These are phyloP conservation scores for Hypoxylon sp. DNA, from an alignment of 2,329 filamentous ascomycete species.

Conservation along the genomic window DNA sequence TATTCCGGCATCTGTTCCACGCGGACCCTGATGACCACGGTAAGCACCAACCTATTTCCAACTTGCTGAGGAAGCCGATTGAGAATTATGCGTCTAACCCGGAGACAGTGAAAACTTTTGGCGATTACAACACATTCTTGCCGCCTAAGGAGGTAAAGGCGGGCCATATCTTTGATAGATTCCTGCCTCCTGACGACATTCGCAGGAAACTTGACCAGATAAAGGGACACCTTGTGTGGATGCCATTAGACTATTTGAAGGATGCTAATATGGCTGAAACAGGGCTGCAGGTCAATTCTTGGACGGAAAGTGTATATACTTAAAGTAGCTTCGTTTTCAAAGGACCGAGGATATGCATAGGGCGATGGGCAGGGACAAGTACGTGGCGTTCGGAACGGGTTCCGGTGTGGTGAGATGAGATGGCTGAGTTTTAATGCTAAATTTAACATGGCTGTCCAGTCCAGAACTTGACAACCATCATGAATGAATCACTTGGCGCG, in stretches of 20 bases:
- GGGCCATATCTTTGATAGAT: conserved; percentile 89
- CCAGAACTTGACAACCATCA: conserved; percentile 2
- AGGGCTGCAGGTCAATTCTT: conserved; percentile 86
- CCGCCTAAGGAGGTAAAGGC: conserved; percentile 79
- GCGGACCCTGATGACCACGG: conserved; percentile 90
- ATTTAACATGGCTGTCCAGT: conserved; percentile 4
- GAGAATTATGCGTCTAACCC: conserved; percentile 21
- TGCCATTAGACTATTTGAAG: conserved; percentile 89
- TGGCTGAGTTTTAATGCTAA: background rate
- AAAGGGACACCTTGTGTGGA: conserved; percentile 92
- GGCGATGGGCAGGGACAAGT: background rate
- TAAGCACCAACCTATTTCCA: conserved; percentile 56
- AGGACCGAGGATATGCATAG: background rate
- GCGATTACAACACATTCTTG: conserved; percentile 87
- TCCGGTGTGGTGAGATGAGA: too few species aligned
- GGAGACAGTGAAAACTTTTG: conserved; percentile 82
- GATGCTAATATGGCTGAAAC: conserved; percentile 91
- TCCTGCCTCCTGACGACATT: conserved; percentile 80
- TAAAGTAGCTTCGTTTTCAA: conserved; percentile 54
- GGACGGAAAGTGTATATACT: conserved; percentile 90
- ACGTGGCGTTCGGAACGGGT: conserved; percentile 2
- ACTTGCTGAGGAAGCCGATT: background rate
- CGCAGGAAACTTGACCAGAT: conserved; percentile 82
- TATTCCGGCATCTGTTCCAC: conserved; percentile 86
- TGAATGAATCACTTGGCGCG: background rate